phyloP scores from a whole-genome alignment of 805 yeast genomes.

The Limtongia smithiae region DNA sequence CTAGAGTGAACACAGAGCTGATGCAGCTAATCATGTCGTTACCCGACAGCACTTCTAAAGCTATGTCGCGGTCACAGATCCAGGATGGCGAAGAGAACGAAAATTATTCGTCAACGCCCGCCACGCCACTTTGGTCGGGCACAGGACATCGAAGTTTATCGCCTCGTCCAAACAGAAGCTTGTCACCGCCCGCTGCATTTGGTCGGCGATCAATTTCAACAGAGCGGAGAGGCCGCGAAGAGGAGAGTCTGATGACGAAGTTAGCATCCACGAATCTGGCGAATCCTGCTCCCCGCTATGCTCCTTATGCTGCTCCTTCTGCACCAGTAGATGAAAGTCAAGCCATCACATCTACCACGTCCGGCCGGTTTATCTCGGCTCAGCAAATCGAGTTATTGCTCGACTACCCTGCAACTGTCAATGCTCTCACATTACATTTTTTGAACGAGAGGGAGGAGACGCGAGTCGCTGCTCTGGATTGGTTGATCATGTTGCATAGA shows the following conservation, averaged over 20 bases:
- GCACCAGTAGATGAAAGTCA: conserved; percentile 12
- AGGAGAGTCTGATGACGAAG: conserved; percentile 18
- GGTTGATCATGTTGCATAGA: conserved; percentile 79
- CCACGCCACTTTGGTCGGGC: conserved; percentile 13
- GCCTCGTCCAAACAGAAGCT: conserved; percentile 12
- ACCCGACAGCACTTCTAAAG: conserved; percentile 33
- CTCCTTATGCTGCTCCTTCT: conserved; percentile 34
- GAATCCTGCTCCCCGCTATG: neutral
- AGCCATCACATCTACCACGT: conserved; percentile 19
- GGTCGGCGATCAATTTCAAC: conserved; percentile 14
- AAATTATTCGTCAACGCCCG: conserved; percentile 4
- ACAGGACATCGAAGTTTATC: conserved; percentile 5
- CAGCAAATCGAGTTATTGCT: conserved; percentile 30
- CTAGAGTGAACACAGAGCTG: conserved; percentile 53
- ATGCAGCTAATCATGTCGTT: conserved; percentile 52
- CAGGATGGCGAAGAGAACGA: conserved; percentile 2
- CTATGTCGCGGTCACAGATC: neutral
- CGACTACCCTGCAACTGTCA: conserved; percentile 60
- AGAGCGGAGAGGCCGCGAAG: conserved; percentile 11
- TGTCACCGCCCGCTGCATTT: conserved; percentile 15
- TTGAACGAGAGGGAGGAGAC: conserved; percentile 75
- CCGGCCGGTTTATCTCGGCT: conserved; percentile 1
- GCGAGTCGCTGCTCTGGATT: conserved; percentile 77
- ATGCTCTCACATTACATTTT: conserved; percentile 68
- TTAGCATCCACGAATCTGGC: conserved; percentile 1